Base-by-base conservation (phyloP, 805 yeast genomes). In the Candida xyloterini region DNA sequence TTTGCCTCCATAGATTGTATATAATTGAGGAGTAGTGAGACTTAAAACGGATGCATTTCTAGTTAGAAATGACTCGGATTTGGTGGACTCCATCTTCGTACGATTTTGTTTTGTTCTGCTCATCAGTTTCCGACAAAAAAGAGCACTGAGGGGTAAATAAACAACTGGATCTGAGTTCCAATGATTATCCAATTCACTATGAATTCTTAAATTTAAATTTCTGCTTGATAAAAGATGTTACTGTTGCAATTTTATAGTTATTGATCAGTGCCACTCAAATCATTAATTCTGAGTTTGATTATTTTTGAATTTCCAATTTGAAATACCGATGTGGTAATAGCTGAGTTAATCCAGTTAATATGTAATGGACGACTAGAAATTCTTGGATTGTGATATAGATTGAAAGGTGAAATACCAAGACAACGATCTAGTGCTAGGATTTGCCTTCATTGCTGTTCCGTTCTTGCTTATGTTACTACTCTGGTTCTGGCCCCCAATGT, bases 11-110 rank as follows among this genome's bases (percentile, higher is more conserved):
- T 55, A 60, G 15, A 59, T 50, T 2, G 55, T 35, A 30, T 50
- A 59, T 15, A 60, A 35, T 21, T 52, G 53, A 1, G 65, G 63
- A 4, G 55, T 51, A 3, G 60, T 57, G 10, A 60, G 42, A 10
- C 51, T 52, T 7, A 45, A 34, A 7, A 48, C 53, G 10, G 58
- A 53, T 14, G 40, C 30, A 33, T 46, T 46, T 34, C 49, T 42
- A 8, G 32, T 26, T 38, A 47, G 26, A n/a, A 35, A 26, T 7
- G 31, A 8, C 10, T 26, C 37, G 9, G 39, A 27, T 7, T 27
- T 27, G 25, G 10, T 23, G 10, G 35, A n/a, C 15, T 33, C 38
- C 31, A 18, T 33, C 16, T 29, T 29, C 3, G 11, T 11, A 15
- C 16, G n/a, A 11, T 23, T 11, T 23, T 4, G 25, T 11, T 23